Conservation (phyloP, 176 grass and related monocot species). For the Luzula sylvatica region DNA sequence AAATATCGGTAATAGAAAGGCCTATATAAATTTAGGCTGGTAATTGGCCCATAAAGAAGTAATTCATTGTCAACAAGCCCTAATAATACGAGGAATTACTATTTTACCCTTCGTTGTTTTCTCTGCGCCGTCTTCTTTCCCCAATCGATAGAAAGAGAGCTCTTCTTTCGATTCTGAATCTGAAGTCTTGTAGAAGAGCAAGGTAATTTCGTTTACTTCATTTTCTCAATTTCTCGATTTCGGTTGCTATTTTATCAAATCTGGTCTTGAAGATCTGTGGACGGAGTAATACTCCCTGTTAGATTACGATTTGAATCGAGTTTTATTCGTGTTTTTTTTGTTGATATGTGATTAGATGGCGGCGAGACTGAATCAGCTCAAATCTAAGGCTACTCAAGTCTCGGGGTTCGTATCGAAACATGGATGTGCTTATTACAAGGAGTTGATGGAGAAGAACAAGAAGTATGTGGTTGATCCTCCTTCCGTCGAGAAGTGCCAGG, state of each 20-base stretch:
- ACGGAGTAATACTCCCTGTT: neutral
- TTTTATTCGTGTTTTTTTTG: constrained; percentile 4
- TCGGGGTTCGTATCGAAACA: constrained; percentile 35
- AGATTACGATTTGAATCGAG: neutral
- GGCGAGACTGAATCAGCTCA: constrained; percentile 56
- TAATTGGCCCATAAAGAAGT: too few relatives aligned
- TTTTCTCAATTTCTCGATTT: neutral
- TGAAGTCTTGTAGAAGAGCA: neutral
- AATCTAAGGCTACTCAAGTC: constrained; percentile 48
- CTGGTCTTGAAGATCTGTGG: neutral
- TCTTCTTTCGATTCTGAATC: constrained; percentile 1
- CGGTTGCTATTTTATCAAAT: neutral
- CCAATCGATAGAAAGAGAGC: too few relatives aligned
- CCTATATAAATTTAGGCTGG: too few relatives aligned
- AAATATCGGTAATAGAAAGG: too few relatives aligned
- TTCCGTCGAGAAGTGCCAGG: constrained; percentile 52
- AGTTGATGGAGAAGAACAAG: constrained; percentile 78
- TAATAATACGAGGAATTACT: too few relatives aligned
- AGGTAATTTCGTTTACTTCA: neutral
- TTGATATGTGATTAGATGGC: constrained; percentile 34
- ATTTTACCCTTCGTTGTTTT: too few relatives aligned
- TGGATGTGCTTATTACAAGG: constrained; percentile 52
- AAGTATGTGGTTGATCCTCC: constrained; percentile 54
- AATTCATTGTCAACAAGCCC: too few relatives aligned
- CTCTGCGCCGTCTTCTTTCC: too few relatives aligned